Evolutionary conservation across 257 asterid genomes (phyloP), one percentile per base, ranked within the genome.

Genomic region (Nicotiana undulata): DNA sequence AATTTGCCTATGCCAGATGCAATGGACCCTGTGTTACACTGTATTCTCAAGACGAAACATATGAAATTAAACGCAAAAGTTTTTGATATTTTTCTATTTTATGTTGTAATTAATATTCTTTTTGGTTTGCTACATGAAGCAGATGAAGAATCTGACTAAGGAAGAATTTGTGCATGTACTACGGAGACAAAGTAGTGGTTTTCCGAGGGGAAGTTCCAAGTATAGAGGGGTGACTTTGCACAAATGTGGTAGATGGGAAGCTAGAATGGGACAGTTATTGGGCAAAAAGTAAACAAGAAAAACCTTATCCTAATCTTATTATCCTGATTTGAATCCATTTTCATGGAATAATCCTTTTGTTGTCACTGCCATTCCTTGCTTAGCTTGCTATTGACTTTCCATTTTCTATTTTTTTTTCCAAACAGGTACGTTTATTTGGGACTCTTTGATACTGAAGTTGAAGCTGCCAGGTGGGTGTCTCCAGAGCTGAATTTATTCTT

Each of bases 191-290:
- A 92, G 98, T 84, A 87, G 90, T 66, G 98, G 97, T 18, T 92
- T 87, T 79, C 97, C 98, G 11, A 79, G 97, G 66, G 98, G 98
- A 78, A 94, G 98, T 72, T 92, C 98, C 0, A 94, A 92, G 86
- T 94, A 87, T 86, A 88, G 96, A 84, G 98, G 97, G 34, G 98
- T 94, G 7, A 92, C 98, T 52, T 86, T 93, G 88, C 98, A 93
- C 80, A 92, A 93, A 92, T 93, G 98, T 84, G 98, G 98, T 67
- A 87, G 97, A 93, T 93, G 97, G 98, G 98, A 93, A 83, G 90
- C 98, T 37, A 82, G 98, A 68, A 88, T 93, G 94, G 96, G 98
- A 82, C 97, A 92, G 79, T 92, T 92, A 84, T 81, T 93, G 60
- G 97, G 95, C 80, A 93, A 93, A 91, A 93, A 92, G 98, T 93